Evolutionary conservation across 805 yeast species (phyloP).

Genomic region (Candida peoriensis): DNA sequence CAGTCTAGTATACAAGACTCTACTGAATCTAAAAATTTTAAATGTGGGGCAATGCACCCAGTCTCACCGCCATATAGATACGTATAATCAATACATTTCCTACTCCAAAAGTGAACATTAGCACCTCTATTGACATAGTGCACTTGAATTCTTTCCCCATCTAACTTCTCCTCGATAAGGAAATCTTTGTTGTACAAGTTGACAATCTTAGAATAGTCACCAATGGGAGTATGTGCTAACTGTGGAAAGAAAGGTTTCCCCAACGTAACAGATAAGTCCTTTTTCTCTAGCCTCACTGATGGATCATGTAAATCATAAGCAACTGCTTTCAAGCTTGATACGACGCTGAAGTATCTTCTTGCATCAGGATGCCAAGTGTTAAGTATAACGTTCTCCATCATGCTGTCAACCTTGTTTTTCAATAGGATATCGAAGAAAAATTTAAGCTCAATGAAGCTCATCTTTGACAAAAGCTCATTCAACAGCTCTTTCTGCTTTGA

Average conservation of each 20-base stretch:
- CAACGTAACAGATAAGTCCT: constrained; percentile 30
- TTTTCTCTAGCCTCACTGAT: constrained; percentile 32
- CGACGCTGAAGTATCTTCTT: constrained; percentile 53
- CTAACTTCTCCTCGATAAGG: constrained; percentile 84
- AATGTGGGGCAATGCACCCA: constrained; percentile 52
- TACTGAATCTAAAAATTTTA: constrained; percentile 34
- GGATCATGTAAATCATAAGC: constrained; percentile 56
- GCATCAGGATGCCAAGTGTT: constrained; percentile 79
- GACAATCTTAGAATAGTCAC: constrained; percentile 48
- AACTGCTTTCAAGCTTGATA: constrained; percentile 56
- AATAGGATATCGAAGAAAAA: constrained; percentile 68
- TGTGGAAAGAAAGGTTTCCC: constrained; percentile 65
- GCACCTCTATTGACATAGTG: constrained; percentile 51
- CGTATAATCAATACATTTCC: constrained; percentile 72
- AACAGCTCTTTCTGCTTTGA: constrained; percentile 41
- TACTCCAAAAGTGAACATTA: constrained; percentile 35
- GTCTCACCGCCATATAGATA: constrained; percentile 55
- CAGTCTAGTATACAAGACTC: constrained; percentile 62
- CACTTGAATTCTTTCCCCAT: constrained; percentile 83
- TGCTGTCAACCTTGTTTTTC: constrained; percentile 53
- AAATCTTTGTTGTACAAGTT: constrained; percentile 42
- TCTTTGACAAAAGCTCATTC: constrained; percentile 41
- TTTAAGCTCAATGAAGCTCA: constrained; percentile 58
- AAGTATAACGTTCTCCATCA: constrained; percentile 55
- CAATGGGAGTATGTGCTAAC: constrained; percentile 52